phyloP scores from a whole-genome alignment of 1,284 basidiomycete genomes.

The Taiwanofungus camphoratus region DNA sequence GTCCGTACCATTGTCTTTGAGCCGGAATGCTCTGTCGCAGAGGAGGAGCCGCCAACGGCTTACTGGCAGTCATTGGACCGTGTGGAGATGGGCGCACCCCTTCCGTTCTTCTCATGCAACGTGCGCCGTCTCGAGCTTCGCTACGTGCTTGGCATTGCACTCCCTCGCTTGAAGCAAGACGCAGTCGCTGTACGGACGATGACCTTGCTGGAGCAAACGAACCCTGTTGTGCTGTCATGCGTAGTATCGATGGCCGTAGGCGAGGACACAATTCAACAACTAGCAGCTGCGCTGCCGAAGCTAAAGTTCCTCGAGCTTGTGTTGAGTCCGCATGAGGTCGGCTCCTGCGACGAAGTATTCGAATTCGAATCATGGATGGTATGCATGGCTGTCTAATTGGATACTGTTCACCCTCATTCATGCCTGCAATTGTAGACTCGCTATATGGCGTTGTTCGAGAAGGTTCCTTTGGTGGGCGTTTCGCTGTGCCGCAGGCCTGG shows the following conservation, averaged over 20 bases:
- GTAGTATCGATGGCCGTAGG: slow-evolving; percentile 12
- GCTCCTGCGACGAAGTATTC: not conserved
- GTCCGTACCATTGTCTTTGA: slow-evolving; percentile 20
- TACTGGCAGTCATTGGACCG: slow-evolving; percentile 20
- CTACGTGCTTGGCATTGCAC: slow-evolving; percentile 15
- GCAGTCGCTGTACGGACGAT: slow-evolving; percentile 10
- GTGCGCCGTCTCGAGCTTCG: slow-evolving; percentile 19
- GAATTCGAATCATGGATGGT: slow-evolving; percentile 16
- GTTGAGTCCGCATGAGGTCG: slow-evolving; percentile 5
- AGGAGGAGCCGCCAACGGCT: slow-evolving; percentile 16
- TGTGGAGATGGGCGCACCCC: slow-evolving; percentile 18
- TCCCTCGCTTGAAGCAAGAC: not conserved
- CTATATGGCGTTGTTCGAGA: slow-evolving; percentile 15
- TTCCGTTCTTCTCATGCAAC: slow-evolving; percentile 18
- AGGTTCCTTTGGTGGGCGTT: slow-evolving; percentile 14
- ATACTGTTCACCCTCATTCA: not conserved
- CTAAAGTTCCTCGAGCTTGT: slow-evolving; percentile 18
- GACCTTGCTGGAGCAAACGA: slow-evolving; percentile 16
- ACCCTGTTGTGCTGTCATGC: slow-evolving; percentile 18
- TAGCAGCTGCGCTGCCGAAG: slow-evolving; percentile 15
- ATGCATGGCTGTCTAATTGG: slow-evolving; percentile 6
- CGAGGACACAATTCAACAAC: slow-evolving; percentile 12
- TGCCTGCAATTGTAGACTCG: slow-evolving; percentile 11
- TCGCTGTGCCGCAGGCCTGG: slow-evolving; percentile 8
- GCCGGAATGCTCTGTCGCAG: slow-evolving; percentile 20